phyloP scores from a whole-genome alignment of 2,329 filamentous ascomycete genomes.

The Aspergillus carbonarius region DNA sequence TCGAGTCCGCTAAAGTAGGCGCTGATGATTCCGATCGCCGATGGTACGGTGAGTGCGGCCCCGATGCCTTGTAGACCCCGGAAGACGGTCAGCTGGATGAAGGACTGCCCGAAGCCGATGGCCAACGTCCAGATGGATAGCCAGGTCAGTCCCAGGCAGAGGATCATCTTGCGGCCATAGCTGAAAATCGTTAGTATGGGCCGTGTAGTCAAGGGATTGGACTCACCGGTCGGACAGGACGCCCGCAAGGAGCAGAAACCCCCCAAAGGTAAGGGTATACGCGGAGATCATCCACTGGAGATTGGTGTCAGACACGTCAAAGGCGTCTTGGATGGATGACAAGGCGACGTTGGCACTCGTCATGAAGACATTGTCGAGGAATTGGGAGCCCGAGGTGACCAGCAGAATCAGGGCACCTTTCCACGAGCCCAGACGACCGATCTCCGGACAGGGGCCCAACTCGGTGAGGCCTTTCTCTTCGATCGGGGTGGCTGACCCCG shows the following conservation, averaged over 20 bases:
- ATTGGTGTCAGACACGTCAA: constrained; percentile 34
- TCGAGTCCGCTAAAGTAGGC: constrained; percentile 42
- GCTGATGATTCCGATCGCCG: constrained; percentile 48
- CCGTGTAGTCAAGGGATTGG: background rate
- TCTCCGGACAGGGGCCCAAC: constrained; percentile 28
- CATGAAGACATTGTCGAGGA: constrained; percentile 49
- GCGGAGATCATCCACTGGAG: constrained; percentile 46
- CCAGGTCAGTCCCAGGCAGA: constrained; percentile 39
- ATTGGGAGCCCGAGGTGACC: constrained; percentile 44
- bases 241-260: constrained; percentile 34
- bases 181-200: constrained; percentile 14
- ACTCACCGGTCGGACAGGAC: constrained; percentile 35
- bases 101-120: constrained; percentile 43
- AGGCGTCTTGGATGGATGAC: constrained; percentile 42
- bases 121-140: constrained; percentile 38
- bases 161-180: constrained; percentile 41
- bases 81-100: constrained; percentile 38
- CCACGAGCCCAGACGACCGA: constrained; percentile 40
- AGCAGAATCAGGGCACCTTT: constrained; percentile 40
- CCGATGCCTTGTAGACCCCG: constrained; percentile 51
- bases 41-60: constrained; percentile 49
- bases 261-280: constrained; percentile 43
- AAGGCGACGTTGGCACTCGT: constrained; percentile 44
- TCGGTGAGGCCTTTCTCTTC: constrained; percentile 20
- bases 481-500: constrained; percentile 16